A percentile compares a stretch with the other conserved stretches of the same genome.
Conservation (phyloP, 805 yeast genomes). For the Lipomyces sp. region DNA sequence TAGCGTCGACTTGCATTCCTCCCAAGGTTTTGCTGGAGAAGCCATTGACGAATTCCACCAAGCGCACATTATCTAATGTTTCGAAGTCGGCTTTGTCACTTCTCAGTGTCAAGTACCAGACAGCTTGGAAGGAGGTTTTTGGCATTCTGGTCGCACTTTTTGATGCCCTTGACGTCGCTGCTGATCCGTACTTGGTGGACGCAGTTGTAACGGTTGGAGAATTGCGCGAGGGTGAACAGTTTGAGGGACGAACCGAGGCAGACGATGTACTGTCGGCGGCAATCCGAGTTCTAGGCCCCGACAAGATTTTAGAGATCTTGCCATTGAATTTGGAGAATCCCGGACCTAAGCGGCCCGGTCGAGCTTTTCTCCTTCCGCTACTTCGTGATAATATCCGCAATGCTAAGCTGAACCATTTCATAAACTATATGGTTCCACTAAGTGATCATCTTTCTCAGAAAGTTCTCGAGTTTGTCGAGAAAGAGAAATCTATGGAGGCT, state of each 20-base stretch:
- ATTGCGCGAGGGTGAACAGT: constrained; percentile 82
- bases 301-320: constrained; percentile 68
- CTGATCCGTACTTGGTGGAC: constrained; percentile 71
- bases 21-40: constrained; percentile 58
- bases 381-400: constrained; percentile 82
- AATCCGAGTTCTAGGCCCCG: constrained; percentile 83
- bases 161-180: constrained; percentile 59
- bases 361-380: constrained; percentile 94
- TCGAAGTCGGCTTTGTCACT: constrained; percentile 36
- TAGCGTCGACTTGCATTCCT: constrained; percentile 69
- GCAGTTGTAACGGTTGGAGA: constrained; percentile 77
- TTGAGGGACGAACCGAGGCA: constrained; percentile 71
- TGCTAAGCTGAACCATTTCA: constrained; percentile 69
- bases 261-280: constrained; percentile 83
- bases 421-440: constrained; percentile 67
- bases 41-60: constrained; percentile 30
- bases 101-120: constrained; percentile 60
- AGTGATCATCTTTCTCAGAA: constrained; percentile 42
- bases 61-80: constrained; percentile 54
- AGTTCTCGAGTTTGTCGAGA: constrained; percentile 38
- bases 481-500: constrained; percentile 63
- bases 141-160: constrained; percentile 68
- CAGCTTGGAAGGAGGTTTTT: constrained; percentile 74
- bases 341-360: constrained; percentile 62
- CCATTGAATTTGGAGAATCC: constrained; percentile 78